Evolutionary conservation across 352 stramenopile genomes (phyloP).

Genomic region (Aphanomyces invadans): DNA sequence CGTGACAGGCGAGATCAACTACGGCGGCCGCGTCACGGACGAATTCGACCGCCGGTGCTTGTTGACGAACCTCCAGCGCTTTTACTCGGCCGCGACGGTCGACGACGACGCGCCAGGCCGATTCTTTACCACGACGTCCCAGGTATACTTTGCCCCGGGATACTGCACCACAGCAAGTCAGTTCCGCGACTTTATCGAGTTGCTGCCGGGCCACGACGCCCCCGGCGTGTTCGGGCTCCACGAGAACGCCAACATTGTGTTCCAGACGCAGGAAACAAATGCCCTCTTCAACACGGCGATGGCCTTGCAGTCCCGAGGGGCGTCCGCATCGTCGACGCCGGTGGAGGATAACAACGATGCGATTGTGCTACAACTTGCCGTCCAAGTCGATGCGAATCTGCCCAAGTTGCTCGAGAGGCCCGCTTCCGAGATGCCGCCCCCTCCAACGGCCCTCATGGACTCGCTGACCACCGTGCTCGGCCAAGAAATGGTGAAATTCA

Average conservation of each 20-base stretch:
- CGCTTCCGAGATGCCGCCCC: neutral
- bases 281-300: constrained; percentile 28
- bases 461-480: constrained; percentile 54
- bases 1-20: constrained; percentile 74
- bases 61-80: constrained; percentile 54
- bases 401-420: constrained; percentile 10
- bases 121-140: neutral
- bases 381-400: constrained; percentile 28
- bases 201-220: constrained; percentile 28
- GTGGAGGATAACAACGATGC: neutral
- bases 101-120: neutral
- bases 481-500: constrained; percentile 53
- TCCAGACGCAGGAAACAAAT: constrained; percentile 48
- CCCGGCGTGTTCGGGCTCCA: constrained; percentile 79
- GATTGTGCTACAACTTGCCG: constrained; percentile 21
- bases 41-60: constrained; percentile 71
- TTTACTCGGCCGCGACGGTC: constrained; percentile 35
- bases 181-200: constrained; percentile 44
- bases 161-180: neutral
- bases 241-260: constrained; percentile 66
- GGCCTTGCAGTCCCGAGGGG: constrained; percentile 5
- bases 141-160: neutral
- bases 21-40: constrained; percentile 72
- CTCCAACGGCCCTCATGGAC: constrained; percentile 25
- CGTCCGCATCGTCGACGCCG: neutral